A percentile compares a stretch with the other conserved stretches of the same genome.
Evolutionary conservation across 1,139 yeast genomes (phyloP).

Genomic region (Yamadazyma blattariae): DNA sequence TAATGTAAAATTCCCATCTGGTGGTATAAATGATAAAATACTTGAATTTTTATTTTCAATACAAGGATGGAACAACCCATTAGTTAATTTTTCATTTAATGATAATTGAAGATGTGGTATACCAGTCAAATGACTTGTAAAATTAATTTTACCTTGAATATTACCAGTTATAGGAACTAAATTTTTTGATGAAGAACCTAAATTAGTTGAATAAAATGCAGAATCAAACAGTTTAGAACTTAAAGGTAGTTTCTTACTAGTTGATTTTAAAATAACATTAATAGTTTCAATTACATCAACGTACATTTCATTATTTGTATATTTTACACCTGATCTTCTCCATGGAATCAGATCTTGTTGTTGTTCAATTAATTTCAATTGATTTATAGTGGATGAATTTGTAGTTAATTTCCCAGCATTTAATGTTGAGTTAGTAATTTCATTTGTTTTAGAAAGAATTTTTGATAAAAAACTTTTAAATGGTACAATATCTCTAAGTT

Average conservation of each 20-base stretch:
- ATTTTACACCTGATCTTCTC: constrained; percentile 64
- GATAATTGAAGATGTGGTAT: constrained; percentile 65
- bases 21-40: constrained; percentile 70
- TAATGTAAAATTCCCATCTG: constrained; percentile 74
- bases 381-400: constrained; percentile 2
- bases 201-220: constrained; percentile 32
- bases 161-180: constrained; percentile 50
- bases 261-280: constrained; percentile 33
- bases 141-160: constrained; percentile 63
- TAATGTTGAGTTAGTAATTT: constrained; percentile 16
- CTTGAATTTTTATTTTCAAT: constrained; percentile 53
- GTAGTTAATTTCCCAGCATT: constrained; percentile 2
- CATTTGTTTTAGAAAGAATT: constrained; percentile 33
- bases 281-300: constrained; percentile 71
- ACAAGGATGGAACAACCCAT: constrained; percentile 60
- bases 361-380: too few species aligned
- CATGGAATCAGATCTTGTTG: constrained; percentile 50
- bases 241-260: constrained; percentile 10
- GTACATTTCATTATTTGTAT: constrained; percentile 76
- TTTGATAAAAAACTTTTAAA: constrained; percentile 41
- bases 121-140: constrained; percentile 71
- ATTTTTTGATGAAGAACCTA: constrained; percentile 10
- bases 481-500: constrained; percentile 71
- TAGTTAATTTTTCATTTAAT: constrained; percentile 42
- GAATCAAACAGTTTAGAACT: constrained; percentile 26